A percentile compares a stretch with the other conserved stretches of the same genome.
Evolutionary conservation across 345 rosid species (phyloP).

Genomic region (Euclidium syriacum): DNA sequence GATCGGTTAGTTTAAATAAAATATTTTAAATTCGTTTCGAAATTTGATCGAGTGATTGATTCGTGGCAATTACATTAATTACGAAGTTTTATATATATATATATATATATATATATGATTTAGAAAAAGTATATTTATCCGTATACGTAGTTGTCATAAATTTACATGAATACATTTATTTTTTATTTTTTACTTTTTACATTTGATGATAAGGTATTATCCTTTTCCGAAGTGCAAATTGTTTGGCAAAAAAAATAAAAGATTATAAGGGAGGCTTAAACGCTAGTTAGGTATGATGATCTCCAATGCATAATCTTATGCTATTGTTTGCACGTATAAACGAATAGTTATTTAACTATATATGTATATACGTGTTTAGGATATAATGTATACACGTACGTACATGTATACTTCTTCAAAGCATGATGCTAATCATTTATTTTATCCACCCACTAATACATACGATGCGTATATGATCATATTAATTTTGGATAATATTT

Average conservation of each 20-base stretch:
- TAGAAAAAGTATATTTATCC: no score
- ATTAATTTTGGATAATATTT: background rate
- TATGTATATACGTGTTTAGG: conserved; percentile 1
- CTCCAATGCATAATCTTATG: conserved; percentile 22
- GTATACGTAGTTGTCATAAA: no score
- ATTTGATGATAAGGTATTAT: no score
- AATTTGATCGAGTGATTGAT: no score
- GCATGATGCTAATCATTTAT: background rate
- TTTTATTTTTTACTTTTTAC: no score
- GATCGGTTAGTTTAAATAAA: no score
- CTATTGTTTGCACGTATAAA: conserved; percentile 29
- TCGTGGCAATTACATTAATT: no score
- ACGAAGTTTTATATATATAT: no score
- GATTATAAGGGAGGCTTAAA: background rate
- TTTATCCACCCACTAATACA: background rate
- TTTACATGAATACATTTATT: no score
- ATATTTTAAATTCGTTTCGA: no score
- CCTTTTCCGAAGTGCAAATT: background rate
- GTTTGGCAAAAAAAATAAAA: background rate
- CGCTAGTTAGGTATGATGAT: conserved; percentile 5
- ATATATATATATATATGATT: no score
- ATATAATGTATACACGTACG: conserved; percentile 7
- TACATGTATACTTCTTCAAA: conserved; percentile 7
- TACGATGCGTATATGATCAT: conserved; percentile 9
- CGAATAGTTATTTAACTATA: background rate